Evolutionary conservation across 2,329 filamentous ascomycete genomes (phyloP).

Genomic region (Tolypocladium ophioglossoides): DNA sequence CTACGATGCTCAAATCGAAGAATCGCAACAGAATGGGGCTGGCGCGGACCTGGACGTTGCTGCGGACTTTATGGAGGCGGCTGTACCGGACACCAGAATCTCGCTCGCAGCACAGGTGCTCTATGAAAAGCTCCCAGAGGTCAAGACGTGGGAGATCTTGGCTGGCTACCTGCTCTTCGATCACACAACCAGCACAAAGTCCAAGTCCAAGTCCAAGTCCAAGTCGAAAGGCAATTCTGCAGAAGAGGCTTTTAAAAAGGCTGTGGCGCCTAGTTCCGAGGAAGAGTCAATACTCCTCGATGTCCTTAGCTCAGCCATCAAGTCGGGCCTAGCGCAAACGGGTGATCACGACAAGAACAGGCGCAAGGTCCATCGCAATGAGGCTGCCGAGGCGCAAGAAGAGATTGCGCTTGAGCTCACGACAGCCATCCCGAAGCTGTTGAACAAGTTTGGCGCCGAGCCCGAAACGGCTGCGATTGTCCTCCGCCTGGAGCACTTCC

Average conservation of each 20-base stretch:
- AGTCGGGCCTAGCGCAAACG: slow-evolving; percentile 56
- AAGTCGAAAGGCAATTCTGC: slow-evolving; percentile 35
- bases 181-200: slow-evolving; percentile 57
- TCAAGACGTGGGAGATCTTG: slow-evolving; percentile 79
- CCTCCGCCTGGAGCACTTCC: slow-evolving; percentile 71
- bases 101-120: slow-evolving; percentile 77
- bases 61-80: slow-evolving; percentile 48
- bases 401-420: slow-evolving; percentile 70
- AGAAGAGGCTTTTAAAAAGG: slow-evolving; percentile 55
- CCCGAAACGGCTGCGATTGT: slow-evolving; percentile 80
- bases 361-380: slow-evolving; percentile 47
- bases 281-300: slow-evolving; percentile 85
- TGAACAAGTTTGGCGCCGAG: slow-evolving; percentile 89
- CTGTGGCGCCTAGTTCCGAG: slow-evolving; percentile 60
- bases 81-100: slow-evolving; percentile 67
- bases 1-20: slow-evolving; percentile 64
- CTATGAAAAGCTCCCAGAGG: slow-evolving; percentile 70
- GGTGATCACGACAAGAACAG: slow-evolving; percentile 53
- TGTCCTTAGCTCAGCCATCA: slow-evolving; percentile 74
- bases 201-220: slow-evolving; percentile 37
- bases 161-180: slow-evolving; percentile 89
- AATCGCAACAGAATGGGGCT: slow-evolving; percentile 37
- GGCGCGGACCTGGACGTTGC: slow-evolving; percentile 38
- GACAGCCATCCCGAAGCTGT: slow-evolving; percentile 66
- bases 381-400: slow-evolving; percentile 63